Conservation (phyloP, 73 alveolate genomes). For the Paramecium pentaurelia region DNA sequence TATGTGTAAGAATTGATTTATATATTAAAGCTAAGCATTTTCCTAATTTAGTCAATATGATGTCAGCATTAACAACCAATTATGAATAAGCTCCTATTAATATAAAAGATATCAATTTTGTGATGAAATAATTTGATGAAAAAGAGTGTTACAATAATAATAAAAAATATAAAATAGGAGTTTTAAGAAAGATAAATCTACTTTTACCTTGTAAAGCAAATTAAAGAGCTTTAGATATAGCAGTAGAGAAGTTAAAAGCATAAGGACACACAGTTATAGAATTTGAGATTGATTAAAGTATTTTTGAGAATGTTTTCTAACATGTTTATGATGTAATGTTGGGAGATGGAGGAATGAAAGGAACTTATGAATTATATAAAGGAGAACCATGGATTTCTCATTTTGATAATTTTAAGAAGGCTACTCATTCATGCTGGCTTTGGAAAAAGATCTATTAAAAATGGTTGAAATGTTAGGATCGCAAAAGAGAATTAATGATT, state of each 20-base stretch:
- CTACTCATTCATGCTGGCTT: neutral
- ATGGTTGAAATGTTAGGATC: neutral
- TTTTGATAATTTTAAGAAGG: conserved; percentile 26
- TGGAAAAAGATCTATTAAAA: neutral
- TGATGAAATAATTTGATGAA: neutral
- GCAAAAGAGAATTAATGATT: conserved; percentile 5
- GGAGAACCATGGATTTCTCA: conserved; percentile 32
- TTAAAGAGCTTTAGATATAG: conserved; percentile 50
- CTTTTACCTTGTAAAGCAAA: conserved; percentile 27
- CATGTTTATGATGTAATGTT: neutral
- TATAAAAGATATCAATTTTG: conserved; percentile 6
- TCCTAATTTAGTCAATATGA: neutral
- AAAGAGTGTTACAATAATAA: neutral
- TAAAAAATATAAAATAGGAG: conserved; percentile 30
- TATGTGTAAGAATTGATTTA: neutral
- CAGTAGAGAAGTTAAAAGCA: neutral
- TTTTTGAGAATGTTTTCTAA: neutral
- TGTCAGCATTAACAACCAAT: conserved; percentile 9
- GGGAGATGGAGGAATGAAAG: conserved; percentile 46
- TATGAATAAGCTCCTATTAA: neutral
- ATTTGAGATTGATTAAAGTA: conserved; percentile 13
- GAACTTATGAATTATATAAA: neutral
- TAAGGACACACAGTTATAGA: conserved; percentile 55
- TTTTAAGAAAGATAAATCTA: neutral
- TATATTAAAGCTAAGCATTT: neutral